phyloP scores from a whole-genome alignment of 768 basidiomycete species.

The Boletus rufocinnamomeus region DNA sequence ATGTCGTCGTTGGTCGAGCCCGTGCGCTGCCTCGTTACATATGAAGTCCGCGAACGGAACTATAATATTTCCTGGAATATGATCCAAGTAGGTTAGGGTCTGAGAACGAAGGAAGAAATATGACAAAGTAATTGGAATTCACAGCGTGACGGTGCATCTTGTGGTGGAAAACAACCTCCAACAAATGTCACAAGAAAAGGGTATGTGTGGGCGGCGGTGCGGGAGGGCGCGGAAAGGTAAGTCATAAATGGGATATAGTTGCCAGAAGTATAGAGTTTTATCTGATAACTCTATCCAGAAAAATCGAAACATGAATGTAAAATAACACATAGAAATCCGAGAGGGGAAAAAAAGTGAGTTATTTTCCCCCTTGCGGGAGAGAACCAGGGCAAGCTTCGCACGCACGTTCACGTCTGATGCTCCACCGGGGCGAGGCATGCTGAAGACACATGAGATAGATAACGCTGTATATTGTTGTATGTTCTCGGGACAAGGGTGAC shows the following conservation, averaged over 20 bases:
- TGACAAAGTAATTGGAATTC: background rate
- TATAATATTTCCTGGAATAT: background rate
- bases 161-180: background rate
- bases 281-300: conserved; percentile 8
- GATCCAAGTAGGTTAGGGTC: background rate
- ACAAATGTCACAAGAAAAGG: background rate
- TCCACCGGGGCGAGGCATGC: conserved; percentile 24
- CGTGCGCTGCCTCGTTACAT: background rate
- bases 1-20: background rate
- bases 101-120: background rate
- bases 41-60: conserved; percentile 2
- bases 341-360: conserved; percentile 12
- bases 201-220: background rate
- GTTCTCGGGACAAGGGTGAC: background rate
- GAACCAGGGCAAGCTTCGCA: conserved; percentile 26
- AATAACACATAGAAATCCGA: conserved; percentile 11
- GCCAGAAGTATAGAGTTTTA: background rate
- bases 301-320: conserved; percentile 1
- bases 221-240: conserved; percentile 3
- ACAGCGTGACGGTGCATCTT: background rate
- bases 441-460: conserved; percentile 1
- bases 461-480: conserved; percentile 1
- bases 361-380: conserved; percentile 13
- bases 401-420: conserved; percentile 29
- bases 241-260: background rate